Evolutionary conservation across 768 basidiomycete species (phyloP).

Genomic region (Russula abietina): DNA sequence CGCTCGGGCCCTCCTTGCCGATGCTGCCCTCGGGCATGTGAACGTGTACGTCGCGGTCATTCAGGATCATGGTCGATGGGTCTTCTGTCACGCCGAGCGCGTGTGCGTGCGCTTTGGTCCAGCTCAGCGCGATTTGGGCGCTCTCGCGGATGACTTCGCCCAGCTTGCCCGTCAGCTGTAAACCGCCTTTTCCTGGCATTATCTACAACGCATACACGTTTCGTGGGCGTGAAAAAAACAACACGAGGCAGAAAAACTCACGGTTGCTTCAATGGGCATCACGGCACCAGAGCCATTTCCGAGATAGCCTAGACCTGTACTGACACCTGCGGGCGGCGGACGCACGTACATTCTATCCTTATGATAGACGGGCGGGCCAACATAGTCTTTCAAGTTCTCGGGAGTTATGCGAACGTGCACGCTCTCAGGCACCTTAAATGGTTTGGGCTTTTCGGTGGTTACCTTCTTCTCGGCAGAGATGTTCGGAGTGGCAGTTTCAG

Average conservation of each 20-base stretch:
- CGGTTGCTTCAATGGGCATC: constrained; percentile 95
- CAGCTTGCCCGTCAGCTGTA: constrained; percentile 94
- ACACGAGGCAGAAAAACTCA: constrained; percentile 35
- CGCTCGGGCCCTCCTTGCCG: constrained; percentile 94
- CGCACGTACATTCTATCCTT: constrained; percentile 85
- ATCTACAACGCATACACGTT: constrained; percentile 41
- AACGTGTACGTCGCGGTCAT: constrained; percentile 85
- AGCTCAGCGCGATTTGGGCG: constrained; percentile 90
- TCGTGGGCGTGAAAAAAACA: neutral
- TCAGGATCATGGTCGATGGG: constrained; percentile 69
- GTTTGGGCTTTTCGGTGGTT: constrained; percentile 74
- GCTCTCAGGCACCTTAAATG: constrained; percentile 69
- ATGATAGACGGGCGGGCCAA: constrained; percentile 93
- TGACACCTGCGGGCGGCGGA: constrained; percentile 84
- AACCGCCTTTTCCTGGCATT: constrained; percentile 92
- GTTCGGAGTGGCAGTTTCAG: constrained; percentile 27
- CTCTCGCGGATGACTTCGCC: constrained; percentile 97
- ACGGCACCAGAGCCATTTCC: constrained; percentile 96
- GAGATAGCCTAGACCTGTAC: constrained; percentile 90
- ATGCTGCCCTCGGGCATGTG: constrained; percentile 96
- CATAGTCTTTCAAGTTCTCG: constrained; percentile 91
- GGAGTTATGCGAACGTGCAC: constrained; percentile 79
- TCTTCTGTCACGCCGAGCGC: constrained; percentile 79
- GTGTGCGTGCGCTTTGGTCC: constrained; percentile 87
- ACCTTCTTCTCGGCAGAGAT: constrained; percentile 39